Base-by-base conservation (phyloP, 2,329 filamentous ascomycete genomes). In the Cadophora luteo-olivacea region DNA sequence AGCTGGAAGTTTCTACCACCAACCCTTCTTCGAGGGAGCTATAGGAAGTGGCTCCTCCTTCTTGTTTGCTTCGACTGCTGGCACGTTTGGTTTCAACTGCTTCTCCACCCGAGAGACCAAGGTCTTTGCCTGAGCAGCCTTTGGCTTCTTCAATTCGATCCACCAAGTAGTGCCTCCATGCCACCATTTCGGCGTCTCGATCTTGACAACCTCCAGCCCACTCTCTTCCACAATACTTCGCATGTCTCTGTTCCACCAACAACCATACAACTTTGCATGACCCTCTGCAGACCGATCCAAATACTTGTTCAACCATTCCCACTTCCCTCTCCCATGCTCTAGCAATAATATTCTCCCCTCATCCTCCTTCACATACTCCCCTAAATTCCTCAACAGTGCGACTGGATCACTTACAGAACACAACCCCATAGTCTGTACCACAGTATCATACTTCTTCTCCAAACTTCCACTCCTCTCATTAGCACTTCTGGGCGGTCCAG, bases 201-300 rank as follows among this genome's bases (percentile, higher is more conserved):
- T 76, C 70, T 81, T 79, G 54, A 89, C 82, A 51, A 90, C 79
- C 76, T 89, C 84, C 61, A 91, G 79, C 1, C 87, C 86, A 36
- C 86, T 87, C 69, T 84, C 81, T 64, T 82, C 79, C 9, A 90
- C 83, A 36, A 90, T 81, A 41, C 75, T 79, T 73, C 85, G 84
- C 68, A 91, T 84, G 74, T 90, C 88, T 64, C 88, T 81, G 78
- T 91, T 91, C 87, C 87, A 90, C 88, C 88, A 90, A 79, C 88
- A 91, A 2, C 88, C 88, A 74, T 87, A 90, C 73, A 85, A 83
- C 25, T 81, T 79, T 68, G 88, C 89, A 74, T 90, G 88, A 25
- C 80, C 78, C 19, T 79, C 78, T 0, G 88, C 88, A 67, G 84
- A 83, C 70, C 79, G 80, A 78, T 91, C 88, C 38, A 91, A 78